Percentiles rank a stretch among this genome's conserved stretches.
Evolutionary conservation across 805 yeast genomes (phyloP).

Genomic region (Yarrowia sp.): DNA sequence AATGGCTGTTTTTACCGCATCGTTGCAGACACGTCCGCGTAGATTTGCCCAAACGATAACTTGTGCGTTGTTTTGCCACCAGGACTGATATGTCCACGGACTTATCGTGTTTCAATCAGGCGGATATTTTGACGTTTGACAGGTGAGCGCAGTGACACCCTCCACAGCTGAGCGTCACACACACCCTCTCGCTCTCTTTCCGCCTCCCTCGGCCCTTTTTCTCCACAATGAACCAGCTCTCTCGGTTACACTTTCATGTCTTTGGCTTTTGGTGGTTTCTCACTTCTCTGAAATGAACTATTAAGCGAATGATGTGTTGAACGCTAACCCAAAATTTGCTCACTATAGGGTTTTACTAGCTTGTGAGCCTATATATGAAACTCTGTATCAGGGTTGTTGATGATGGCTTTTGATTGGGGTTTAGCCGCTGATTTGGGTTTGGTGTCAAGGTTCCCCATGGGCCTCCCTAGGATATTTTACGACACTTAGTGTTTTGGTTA

Average conservation of each 20-base stretch:
- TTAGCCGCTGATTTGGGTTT: constrained; percentile 5
- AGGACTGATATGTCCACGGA: neutral
- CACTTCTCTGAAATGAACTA: neutral
- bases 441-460: neutral
- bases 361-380: neutral
- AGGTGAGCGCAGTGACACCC: too few species aligned
- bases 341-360: neutral
- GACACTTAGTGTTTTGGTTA: constrained; percentile 3
- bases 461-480: neutral
- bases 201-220: neutral
- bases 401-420: neutral
- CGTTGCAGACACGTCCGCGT: neutral
- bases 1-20: constrained; percentile 2
- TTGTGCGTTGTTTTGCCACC: neutral
- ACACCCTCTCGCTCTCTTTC: neutral
- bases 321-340: neutral
- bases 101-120: neutral
- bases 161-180: too few species aligned
- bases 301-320: neutral
- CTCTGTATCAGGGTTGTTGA: neutral
- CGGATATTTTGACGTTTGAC: too few species aligned
- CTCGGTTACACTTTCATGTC: neutral
- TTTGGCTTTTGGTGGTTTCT: neutral
- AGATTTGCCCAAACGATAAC: neutral
- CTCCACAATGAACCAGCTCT: neutral